These are phyloP conservation scores for Alternaria hordeiaustralica DNA, from an alignment of 2,329 filamentous ascomycete genomes.

Conservation along the genomic window DNA sequence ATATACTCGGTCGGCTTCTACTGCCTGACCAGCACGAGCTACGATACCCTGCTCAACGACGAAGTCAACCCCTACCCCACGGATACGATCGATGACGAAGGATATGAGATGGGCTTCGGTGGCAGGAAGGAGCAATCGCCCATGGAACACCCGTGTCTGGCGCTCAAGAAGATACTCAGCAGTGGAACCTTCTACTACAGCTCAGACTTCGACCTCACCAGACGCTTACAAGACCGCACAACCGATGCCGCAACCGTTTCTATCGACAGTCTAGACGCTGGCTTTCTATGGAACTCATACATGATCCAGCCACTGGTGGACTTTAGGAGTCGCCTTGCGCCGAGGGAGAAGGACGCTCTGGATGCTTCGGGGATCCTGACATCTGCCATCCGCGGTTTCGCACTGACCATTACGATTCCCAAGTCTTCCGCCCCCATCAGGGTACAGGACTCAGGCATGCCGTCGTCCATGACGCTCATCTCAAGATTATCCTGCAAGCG, in stretches of 20 bases:
- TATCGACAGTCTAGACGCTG: slow-evolving; percentile 89
- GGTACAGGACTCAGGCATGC: slow-evolving; percentile 70
- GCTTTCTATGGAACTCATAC: slow-evolving; percentile 97
- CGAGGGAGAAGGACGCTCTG: slow-evolving; percentile 76
- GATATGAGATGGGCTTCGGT: slow-evolving; percentile 57
- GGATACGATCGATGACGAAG: slow-evolving; percentile 61
- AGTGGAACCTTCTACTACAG: slow-evolving; percentile 98
- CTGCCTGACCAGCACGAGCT: slow-evolving; percentile 85
- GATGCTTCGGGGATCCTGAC: slow-evolving; percentile 88
- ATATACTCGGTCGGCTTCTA: slow-evolving; percentile 90
- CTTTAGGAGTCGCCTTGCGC: slow-evolving; percentile 82
- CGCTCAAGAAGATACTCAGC: slow-evolving; percentile 87
- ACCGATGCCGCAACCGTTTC: slow-evolving; percentile 81
- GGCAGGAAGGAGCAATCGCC: slow-evolving; percentile 71
- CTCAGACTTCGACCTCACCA: slow-evolving; percentile 96
- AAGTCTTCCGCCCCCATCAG: slow-evolving; percentile 75
- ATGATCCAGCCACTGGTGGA: slow-evolving; percentile 94
- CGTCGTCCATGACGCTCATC: slow-evolving; percentile 85
- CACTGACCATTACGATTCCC: slow-evolving; percentile 83
- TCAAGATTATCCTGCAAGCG: slow-evolving; percentile 88
- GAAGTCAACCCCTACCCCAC: slow-evolving; percentile 63
- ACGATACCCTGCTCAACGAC: slow-evolving; percentile 75
- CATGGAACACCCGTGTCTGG: slow-evolving; percentile 86
- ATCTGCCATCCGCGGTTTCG: slow-evolving; percentile 92
- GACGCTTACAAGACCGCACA: slow-evolving; percentile 86